phyloP scores from a whole-genome alignment of 306 rosid genomes.

The Corylus avellana region DNA sequence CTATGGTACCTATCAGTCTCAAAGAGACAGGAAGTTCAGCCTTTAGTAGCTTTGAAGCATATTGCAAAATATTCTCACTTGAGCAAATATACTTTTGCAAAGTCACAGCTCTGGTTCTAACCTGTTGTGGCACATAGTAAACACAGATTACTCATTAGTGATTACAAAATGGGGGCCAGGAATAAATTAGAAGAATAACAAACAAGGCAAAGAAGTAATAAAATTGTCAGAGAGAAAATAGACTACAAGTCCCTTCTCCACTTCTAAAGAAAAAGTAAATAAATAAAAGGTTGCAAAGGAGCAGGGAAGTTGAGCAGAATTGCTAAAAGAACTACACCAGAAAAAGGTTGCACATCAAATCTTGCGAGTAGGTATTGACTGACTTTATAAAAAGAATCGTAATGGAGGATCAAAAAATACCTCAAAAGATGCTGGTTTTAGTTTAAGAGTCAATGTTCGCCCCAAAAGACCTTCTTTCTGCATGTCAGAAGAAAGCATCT shows the following conservation, averaged over 20 bases:
- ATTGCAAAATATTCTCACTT: slow-evolving; percentile 73
- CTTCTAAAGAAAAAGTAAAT: background rate
- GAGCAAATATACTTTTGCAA: slow-evolving; percentile 64
- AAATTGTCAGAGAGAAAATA: background rate
- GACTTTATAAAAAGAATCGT: background rate
- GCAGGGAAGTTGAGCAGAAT: background rate
- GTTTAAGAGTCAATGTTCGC: slow-evolving; percentile 83
- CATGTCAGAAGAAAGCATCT: slow-evolving; percentile 83
- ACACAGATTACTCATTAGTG: background rate
- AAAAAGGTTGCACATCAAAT: background rate
- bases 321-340: background rate
- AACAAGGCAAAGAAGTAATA: background rate
- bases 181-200: background rate
- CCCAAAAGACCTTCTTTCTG: slow-evolving; percentile 82
- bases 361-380: background rate
- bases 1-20: slow-evolving; percentile 67
- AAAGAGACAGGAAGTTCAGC: slow-evolving; percentile 93
- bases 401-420: slow-evolving; percentile 39
- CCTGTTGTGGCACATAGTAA: slow-evolving; percentile 45
- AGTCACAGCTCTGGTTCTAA: slow-evolving; percentile 86
- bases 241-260: background rate
- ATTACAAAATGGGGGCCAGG: background rate
- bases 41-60: slow-evolving; percentile 79
- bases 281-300: background rate
- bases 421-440: slow-evolving; percentile 92